Evolutionary conservation across 1,284 basidiomycete species (phyloP).

Genomic region (Moesziomyces parantarcticus): DNA sequence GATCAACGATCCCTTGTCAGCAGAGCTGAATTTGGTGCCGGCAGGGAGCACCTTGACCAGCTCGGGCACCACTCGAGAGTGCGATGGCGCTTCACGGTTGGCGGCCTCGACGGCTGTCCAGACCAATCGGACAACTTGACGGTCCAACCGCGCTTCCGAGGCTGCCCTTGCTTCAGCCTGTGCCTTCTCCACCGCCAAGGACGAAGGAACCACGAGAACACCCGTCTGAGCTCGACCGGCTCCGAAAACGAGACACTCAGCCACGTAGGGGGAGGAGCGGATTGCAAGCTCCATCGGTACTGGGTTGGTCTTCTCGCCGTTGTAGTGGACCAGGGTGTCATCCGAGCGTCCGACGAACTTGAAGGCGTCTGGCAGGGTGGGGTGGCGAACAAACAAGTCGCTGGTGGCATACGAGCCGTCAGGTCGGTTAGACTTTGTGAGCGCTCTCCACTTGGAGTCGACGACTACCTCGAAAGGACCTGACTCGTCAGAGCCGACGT

Average conservation of each 20-base stretch:
- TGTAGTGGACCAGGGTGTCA: constrained; percentile 71
- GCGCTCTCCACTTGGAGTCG: constrained; percentile 73
- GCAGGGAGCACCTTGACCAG: constrained; percentile 21
- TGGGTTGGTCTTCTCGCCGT: constrained; percentile 50
- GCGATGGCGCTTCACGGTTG: constrained; percentile 21
- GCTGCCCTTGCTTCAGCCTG: not conserved
- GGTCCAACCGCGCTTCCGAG: constrained; percentile 2
- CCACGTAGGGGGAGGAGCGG: constrained; percentile 61
- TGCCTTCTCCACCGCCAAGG: constrained; percentile 67
- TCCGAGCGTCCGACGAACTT: constrained; percentile 75
- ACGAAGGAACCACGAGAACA: constrained; percentile 73
- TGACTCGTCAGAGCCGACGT: constrained; percentile 7
- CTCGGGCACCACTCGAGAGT: constrained; percentile 30
- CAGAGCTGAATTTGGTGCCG: constrained; percentile 7
- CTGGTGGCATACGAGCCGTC: constrained; percentile 75
- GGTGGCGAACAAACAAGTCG: constrained; percentile 70
- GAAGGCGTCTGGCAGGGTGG: constrained; percentile 69
- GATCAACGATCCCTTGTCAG: constrained; percentile 33
- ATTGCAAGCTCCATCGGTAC: constrained; percentile 39
- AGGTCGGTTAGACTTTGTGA: constrained; percentile 71
- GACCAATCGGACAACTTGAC: constrained; percentile 5
- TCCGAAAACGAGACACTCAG: constrained; percentile 74
- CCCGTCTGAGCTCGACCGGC: constrained; percentile 73
- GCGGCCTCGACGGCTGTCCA: constrained; percentile 11
- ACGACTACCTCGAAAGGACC: constrained; percentile 73